Evolutionary conservation across 306 rosid genomes (phyloP).

Genomic region (Vigna radiata): DNA sequence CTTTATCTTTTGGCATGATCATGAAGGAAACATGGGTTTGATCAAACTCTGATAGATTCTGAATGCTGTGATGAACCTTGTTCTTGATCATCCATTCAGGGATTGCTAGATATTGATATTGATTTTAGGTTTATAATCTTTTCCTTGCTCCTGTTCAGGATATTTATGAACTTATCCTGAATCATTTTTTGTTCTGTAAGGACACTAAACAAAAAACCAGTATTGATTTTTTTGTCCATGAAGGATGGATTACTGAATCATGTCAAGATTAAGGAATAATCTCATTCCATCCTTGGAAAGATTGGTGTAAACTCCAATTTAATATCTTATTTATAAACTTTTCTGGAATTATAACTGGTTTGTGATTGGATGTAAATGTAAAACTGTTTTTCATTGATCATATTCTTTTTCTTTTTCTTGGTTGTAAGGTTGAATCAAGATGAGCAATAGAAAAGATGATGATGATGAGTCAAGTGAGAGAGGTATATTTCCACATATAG

Average conservation of each 20-base stretch:
- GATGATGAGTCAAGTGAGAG: constrained; percentile 49
- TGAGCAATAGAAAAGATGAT: constrained; percentile 42
- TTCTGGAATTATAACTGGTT: neutral
- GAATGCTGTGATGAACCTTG: neutral
- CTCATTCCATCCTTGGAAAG: neutral
- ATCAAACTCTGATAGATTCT: constrained; percentile 31
- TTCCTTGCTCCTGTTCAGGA: neutral
- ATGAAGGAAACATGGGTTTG: constrained; percentile 14
- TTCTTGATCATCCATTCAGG: too few species aligned
- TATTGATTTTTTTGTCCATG: neutral
- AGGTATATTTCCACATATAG: constrained; percentile 51
- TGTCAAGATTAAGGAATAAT: neutral
- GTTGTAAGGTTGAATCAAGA: constrained; percentile 22
- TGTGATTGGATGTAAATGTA: neutral
- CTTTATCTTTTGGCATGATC: constrained; percentile 8
- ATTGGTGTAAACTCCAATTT: neutral
- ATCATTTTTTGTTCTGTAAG: neutral
- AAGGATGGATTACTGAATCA: neutral
- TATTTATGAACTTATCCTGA: neutral
- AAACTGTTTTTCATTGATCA: neutral
- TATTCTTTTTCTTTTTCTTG: too few species aligned
- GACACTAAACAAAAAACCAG: neutral
- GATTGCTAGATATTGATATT: too few species aligned
- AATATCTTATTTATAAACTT: neutral
- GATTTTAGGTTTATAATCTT: neutral